Evolutionary conservation across 441 rosid species (phyloP).

Genomic region (Adansonia grandidieri): DNA sequence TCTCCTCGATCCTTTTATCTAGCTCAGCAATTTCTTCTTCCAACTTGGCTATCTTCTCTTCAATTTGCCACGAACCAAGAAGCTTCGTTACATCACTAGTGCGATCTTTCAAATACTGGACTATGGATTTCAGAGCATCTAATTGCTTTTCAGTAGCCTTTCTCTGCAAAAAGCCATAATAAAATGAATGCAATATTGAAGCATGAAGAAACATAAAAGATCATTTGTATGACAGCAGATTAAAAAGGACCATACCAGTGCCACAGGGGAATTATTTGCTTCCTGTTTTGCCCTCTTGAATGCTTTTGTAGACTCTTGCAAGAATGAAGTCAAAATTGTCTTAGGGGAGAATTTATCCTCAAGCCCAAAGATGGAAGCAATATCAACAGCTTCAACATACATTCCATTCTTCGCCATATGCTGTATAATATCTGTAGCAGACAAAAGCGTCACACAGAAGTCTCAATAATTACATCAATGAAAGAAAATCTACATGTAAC

Average conservation of each 20-base stretch:
- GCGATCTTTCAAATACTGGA: conserved; percentile 57
- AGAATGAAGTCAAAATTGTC: conserved; percentile 48
- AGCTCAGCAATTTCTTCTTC: conserved; percentile 58
- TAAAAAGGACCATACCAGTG: conserved; percentile 43
- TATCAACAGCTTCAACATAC: conserved; percentile 63
- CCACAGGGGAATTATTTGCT: conserved; percentile 36
- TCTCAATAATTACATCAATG: conserved; percentile 8
- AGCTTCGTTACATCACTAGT: conserved; percentile 51
- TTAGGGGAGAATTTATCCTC: conserved; percentile 60
- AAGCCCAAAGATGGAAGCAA: conserved; percentile 54
- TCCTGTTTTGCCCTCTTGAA: conserved; percentile 45
- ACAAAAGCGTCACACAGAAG: neutral
- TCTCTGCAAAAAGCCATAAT: conserved; percentile 45
- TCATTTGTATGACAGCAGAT: neutral
- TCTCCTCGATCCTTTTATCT: conserved; percentile 43
- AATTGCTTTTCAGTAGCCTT: conserved; percentile 52
- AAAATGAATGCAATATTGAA: neutral
- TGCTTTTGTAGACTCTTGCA: conserved; percentile 55
- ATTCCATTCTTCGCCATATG: conserved; percentile 54
- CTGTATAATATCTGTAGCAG: conserved; percentile 54
- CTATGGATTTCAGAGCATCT: conserved; percentile 49
- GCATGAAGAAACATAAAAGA: neutral
- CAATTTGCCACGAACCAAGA: conserved; percentile 57
- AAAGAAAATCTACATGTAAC: neutral
- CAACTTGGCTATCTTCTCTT: conserved; percentile 51